A percentile compares a stretch with the other conserved stretches of the same genome.
Evolutionary conservation across 202 grass and related monocot species (phyloP).

Genomic region (Tripidium arundinaceum): DNA sequence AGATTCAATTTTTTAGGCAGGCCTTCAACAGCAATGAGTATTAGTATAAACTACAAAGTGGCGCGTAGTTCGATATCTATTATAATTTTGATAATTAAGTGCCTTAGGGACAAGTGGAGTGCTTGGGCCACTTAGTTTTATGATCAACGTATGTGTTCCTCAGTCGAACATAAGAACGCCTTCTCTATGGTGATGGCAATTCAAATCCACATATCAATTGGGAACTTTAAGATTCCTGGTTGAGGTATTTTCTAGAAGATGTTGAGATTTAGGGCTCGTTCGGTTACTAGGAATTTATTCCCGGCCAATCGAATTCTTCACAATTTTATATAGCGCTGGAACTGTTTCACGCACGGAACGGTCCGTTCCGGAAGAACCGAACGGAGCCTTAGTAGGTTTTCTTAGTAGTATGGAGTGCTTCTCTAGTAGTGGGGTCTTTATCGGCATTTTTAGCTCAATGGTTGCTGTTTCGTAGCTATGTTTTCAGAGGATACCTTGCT

Average conservation of each 20-base stretch:
- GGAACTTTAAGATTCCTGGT: neutral
- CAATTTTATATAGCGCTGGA: too few relatives aligned
- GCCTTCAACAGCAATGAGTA: neutral
- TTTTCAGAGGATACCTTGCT: conserved; percentile 6
- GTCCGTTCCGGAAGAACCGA: too few relatives aligned
- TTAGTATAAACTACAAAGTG: neutral
- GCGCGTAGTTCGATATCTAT: neutral
- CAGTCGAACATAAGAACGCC: neutral
- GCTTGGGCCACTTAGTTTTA: neutral
- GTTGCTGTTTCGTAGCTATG: neutral
- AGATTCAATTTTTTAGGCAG: neutral
- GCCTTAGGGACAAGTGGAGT: neutral
- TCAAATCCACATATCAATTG: neutral
- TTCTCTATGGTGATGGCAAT: neutral
- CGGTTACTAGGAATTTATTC: too few relatives aligned
- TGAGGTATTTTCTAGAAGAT: conserved; percentile 1
- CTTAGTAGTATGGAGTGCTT: too few relatives aligned
- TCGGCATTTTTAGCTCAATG: neutral
- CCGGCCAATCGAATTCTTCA: too few relatives aligned
- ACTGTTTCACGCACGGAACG: too few relatives aligned
- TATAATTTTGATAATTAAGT: neutral
- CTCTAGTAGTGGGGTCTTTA: too few relatives aligned
- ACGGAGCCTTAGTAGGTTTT: too few relatives aligned
- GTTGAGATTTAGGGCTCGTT: neutral
- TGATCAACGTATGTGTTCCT: neutral